Base-by-base conservation (phyloP, 83 land plant species). In the Picea abies region DNA sequence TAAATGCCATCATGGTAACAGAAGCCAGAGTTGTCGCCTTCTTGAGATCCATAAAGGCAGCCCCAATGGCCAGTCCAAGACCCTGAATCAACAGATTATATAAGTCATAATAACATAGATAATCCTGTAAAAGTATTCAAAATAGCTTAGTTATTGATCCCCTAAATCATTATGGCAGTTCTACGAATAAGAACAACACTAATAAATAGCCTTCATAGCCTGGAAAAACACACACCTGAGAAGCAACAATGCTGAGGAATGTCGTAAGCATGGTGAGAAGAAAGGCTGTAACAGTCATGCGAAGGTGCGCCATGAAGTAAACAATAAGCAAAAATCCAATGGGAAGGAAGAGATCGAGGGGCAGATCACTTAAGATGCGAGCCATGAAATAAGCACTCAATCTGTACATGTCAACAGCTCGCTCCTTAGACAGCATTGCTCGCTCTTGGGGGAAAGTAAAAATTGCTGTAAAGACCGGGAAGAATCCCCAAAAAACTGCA, bases 371-470 rank as follows among this genome's bases (percentile, higher is more conserved):
- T 11, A 92, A 82, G 7, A 87, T 94, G 77, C 96, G 87, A 16
- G 97, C 94, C 84, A 93, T 62, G 86, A 96, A 93, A 80, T 96
- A 96, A 23, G 99, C 90, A 84, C 94, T 93, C 37, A 96, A 85
- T 63, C 87, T 87, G 82, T 96, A 96, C 91, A 94, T 92, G 78
- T 90, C 97, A 9, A 87, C 93, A 29, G 95, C 88, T 63, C 96
- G 60, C 86, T 96, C 97, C 72, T 96, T 94, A 1, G 81, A 79
- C 10, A 96, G 78, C 92, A 96, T 94, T 5, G 96, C 94, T 82
- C 97, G 85, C 80, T 96, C 99, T 91, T 91, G 93, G 41, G 99
- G 96, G 82, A 94, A 96, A 15, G 96, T 94, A 81, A 93, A 94
- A 73, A 94, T 93, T 26, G 99, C 93, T 20, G 92, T 89, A 78